phyloP scores from a whole-genome alignment of 2,329 filamentous ascomycete genomes.

The Cercospora sesami region DNA sequence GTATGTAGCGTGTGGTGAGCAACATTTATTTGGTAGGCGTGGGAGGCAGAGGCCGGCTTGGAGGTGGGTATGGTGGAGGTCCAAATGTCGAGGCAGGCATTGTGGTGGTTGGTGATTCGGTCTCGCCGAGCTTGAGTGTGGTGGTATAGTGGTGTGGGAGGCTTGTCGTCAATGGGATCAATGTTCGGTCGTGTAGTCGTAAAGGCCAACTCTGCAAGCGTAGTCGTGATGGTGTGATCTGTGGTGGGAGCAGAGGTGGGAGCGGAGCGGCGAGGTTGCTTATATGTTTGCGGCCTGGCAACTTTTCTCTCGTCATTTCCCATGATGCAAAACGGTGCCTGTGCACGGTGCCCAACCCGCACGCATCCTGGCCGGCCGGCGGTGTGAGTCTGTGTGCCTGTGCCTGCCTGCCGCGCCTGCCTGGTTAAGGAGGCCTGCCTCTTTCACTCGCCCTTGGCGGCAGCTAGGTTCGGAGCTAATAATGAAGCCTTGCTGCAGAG shows the following conservation, averaged over 20 bases:
- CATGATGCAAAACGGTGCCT: slow-evolving; percentile 29
- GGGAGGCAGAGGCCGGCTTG: slow-evolving; percentile 50
- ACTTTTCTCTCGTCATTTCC: slow-evolving; percentile 25
- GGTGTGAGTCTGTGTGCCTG: slow-evolving; percentile 14
- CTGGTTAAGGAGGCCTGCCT: background rate
- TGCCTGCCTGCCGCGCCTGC: background rate
- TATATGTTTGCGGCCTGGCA: slow-evolving; percentile 22
- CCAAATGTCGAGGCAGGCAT: slow-evolving; percentile 47
- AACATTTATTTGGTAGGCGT: slow-evolving; percentile 43
- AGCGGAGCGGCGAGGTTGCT: slow-evolving; percentile 13
- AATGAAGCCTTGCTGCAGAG: slow-evolving; percentile 8
- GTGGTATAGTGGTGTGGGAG: background rate
- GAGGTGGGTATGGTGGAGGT: slow-evolving; percentile 51
- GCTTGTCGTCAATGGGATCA: background rate
- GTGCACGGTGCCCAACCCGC: slow-evolving; percentile 16
- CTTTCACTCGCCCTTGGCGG: slow-evolving; percentile 13
- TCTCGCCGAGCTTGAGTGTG: background rate
- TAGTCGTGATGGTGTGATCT: slow-evolving; percentile 4
- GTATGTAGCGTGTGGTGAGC: slow-evolving; percentile 3
- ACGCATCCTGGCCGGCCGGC: slow-evolving; percentile 1
- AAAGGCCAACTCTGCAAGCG: slow-evolving; percentile 4
- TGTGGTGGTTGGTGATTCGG: slow-evolving; percentile 27
- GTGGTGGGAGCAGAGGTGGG: background rate
- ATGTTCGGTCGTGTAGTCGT: slow-evolving; percentile 10
- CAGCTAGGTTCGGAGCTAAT: slow-evolving; percentile 13